Base-by-base conservation (phyloP, 345 rosid species). In the Rubroshorea leprosula region DNA sequence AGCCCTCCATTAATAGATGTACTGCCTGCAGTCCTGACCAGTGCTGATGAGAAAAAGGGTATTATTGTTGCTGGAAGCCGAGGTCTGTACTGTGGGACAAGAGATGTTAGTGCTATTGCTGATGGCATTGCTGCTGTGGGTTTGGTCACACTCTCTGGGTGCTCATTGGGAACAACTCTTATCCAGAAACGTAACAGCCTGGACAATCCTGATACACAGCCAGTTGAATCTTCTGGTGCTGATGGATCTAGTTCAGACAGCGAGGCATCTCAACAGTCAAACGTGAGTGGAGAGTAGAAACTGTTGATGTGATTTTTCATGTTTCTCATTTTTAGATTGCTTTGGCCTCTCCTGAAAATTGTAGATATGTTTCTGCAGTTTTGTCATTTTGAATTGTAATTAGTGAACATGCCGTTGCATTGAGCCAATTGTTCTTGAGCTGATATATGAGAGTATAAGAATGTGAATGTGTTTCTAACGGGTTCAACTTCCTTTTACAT, bases 21-120 rank as follows among this genome's bases (percentile, higher is more conserved):
- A 1, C 57, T 81, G 0, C 87, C 90, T 11, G 73, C 72, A 52
- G 76, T 75, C 7, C 55, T 80, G 54, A 66, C 75, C 54, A 67
- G 23, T 38, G 21, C 55, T 0, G 76, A 69, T 19, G 76, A 74
- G 72, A 85, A 60, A 56, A 77, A 76, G 20, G 49, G 71, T 18
- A 24, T 74, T 10, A 39, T 74, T 53, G 77, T 63, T 19, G 38
- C 73, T 7, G 87, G 93, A 27, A 91, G 84, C 68, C 69, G 95
- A 21, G 91, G 92, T 20, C 71, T 91, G 0, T 91, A 87, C 66
- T 53, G 81, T 31, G 85, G 81, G 25, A 61, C 68, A 13, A 54
- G 73, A 19, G 95, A 79, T 21, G 72, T 82, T 0, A 63, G 73
- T 63, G 78, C 72, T 7, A 60, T 81, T 6, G 68, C 76, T 3